Conservation (phyloP, 1,284 basidiomycete species). For the Naganishia liquefaciens region DNA sequence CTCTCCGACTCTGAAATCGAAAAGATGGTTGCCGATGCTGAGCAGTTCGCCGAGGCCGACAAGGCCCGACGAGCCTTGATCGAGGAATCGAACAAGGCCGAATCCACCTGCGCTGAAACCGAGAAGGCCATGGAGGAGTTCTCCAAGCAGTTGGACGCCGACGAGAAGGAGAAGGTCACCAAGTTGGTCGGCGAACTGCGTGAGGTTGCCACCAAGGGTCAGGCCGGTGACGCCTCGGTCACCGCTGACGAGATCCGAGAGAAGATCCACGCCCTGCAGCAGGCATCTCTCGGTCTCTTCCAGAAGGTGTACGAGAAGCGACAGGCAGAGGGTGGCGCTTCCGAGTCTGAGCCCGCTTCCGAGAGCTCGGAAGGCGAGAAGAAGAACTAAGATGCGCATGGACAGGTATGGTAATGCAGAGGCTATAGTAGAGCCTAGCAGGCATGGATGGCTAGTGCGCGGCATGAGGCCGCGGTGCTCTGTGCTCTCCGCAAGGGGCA, state of each 20-base stretch:
- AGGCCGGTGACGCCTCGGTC: constrained; percentile 76
- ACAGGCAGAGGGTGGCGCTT: constrained; percentile 48
- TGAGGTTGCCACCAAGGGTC: constrained; percentile 86
- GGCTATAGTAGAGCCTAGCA: constrained; percentile 4
- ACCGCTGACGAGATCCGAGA: constrained; percentile 85
- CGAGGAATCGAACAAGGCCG: constrained; percentile 96
- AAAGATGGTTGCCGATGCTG: constrained; percentile 92
- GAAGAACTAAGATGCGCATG: constrained; percentile 36
- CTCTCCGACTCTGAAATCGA: constrained; percentile 96
- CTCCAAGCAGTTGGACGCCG: constrained; percentile 89
- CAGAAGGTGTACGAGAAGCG: constrained; percentile 96
- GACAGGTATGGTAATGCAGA: neutral
- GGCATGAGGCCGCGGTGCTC: constrained; percentile 6
- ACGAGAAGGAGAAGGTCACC: constrained; percentile 90
- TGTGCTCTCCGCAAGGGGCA: constrained; percentile 26
- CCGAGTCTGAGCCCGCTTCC: constrained; percentile 32
- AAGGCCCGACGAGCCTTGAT: constrained; percentile 85
- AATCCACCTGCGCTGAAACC: constrained; percentile 90
- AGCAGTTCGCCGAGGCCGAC: constrained; percentile 88
- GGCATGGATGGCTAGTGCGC: constrained; percentile 4
- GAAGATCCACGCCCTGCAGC: constrained; percentile 88
- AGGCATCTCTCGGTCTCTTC: constrained; percentile 95
- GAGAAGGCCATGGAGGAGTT: constrained; percentile 90
- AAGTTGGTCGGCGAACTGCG: constrained; percentile 84
- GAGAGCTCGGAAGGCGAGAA: constrained; percentile 39